These are phyloP conservation scores for Pholiota microspora DNA, from an alignment of 768 basidiomycete species.

Conservation along the genomic window DNA sequence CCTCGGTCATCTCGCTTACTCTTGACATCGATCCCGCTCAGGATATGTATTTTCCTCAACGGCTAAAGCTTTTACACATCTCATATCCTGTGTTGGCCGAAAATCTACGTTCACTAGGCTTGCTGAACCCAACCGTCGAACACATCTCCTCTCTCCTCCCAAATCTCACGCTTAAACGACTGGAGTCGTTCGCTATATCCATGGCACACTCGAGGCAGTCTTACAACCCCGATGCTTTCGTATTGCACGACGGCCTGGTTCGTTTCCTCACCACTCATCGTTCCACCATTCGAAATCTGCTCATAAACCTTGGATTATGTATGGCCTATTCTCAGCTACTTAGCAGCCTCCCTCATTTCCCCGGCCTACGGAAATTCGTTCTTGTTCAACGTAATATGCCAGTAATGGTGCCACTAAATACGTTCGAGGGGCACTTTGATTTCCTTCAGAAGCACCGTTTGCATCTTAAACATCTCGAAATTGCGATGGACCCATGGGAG, in stretches of 20 bases:
- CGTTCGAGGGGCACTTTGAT: background rate
- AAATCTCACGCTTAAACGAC: background rate
- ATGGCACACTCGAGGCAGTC: background rate
- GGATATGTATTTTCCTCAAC: background rate
- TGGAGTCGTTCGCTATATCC: background rate
- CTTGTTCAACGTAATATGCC: background rate
- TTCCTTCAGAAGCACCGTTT: background rate
- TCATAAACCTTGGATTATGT: background rate
- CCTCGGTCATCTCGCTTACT: background rate
- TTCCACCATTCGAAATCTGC: background rate
- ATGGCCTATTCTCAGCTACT: background rate
- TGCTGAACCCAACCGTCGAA: background rate
- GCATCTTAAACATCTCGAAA: background rate
- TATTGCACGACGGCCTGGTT: background rate
- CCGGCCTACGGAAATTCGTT: background rate
- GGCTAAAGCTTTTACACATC: background rate
- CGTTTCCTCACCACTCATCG: background rate
- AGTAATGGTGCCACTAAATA: background rate
- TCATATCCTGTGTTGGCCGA: background rate
- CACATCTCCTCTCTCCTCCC: background rate
- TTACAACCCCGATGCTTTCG: background rate
- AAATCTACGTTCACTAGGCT: background rate
- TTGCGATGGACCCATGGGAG: background rate
- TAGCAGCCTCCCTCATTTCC: background rate
- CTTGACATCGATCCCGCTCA: background rate